phyloP scores from a whole-genome alignment of 345 rosid species.

The Crucihimalaya himalaica region DNA sequence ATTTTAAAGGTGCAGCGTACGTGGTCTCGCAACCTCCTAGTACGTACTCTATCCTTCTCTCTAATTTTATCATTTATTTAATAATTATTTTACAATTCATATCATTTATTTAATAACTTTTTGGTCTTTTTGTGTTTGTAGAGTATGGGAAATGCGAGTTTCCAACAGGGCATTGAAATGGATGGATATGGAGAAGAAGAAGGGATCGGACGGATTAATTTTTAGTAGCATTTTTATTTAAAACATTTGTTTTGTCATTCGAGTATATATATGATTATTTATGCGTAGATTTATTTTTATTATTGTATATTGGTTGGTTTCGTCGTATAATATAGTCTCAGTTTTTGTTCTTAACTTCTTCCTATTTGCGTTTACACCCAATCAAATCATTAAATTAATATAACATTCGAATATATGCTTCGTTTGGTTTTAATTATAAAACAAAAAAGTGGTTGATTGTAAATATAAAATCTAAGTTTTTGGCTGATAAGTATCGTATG shows the following conservation, averaged over 20 bases:
- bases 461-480: too few relatives aligned
- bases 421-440: not conserved
- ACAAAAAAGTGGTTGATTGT: too few relatives aligned
- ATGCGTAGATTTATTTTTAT: conserved; percentile 9
- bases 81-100: too few relatives aligned
- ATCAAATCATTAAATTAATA: not conserved
- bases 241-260: conserved; percentile 25
- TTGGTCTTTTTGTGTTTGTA: conserved; percentile 23
- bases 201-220: conserved; percentile 23
- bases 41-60: conserved; percentile 39
- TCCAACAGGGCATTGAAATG: conserved; percentile 55
- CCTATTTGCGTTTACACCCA: not conserved
- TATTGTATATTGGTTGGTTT: conserved; percentile 36
- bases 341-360: not conserved
- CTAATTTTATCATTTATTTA: too few relatives aligned
- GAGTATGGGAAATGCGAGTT: conserved; percentile 62
- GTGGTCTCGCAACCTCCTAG: conserved; percentile 80
- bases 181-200: not conserved
- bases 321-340: conserved; percentile 12
- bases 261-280: conserved; percentile 34
- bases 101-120: not conserved
- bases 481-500: too few relatives aligned
- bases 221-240: conserved; percentile 18
- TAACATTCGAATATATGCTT: not conserved
- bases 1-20: conserved; percentile 80